A percentile compares a stretch with the other conserved stretches of the same genome.
phyloP scores from a whole-genome alignment of 2,329 filamentous ascomycete species.

The Didymosphaeria variabile region DNA sequence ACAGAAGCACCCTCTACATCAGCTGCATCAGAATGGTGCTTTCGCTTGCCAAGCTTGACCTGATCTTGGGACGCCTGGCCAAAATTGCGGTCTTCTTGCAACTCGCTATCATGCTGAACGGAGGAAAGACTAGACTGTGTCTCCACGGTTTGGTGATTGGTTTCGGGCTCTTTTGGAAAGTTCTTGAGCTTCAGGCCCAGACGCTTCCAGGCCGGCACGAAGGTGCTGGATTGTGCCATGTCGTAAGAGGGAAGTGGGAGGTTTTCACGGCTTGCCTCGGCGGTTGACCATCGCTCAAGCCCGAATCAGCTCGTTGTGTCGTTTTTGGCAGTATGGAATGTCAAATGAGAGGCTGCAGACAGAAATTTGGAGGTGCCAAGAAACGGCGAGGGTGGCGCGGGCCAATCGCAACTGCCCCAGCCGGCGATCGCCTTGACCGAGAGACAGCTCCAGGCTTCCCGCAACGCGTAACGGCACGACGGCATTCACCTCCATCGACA shows the following conservation, averaged over 20 bases:
- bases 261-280: slow-evolving; percentile 30
- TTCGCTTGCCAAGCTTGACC: slow-evolving; percentile 49
- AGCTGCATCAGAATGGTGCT: slow-evolving; percentile 41
- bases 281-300: slow-evolving; percentile 41
- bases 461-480: slow-evolving; percentile 43
- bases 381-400: slow-evolving; percentile 23
- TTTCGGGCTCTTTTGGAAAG: slow-evolving; percentile 44
- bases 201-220: slow-evolving; percentile 66
- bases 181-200: slow-evolving; percentile 68
- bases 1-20: slow-evolving; percentile 30
- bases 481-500: slow-evolving; percentile 24
- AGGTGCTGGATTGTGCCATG: slow-evolving; percentile 36
- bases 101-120: background rate
- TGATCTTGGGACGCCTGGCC: slow-evolving; percentile 24
- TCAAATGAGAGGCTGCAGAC: slow-evolving; percentile 45
- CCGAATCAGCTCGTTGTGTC: slow-evolving; percentile 46
- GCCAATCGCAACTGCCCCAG: slow-evolving; percentile 28
- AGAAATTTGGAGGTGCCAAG: slow-evolving; percentile 44
- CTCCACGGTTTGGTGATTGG: slow-evolving; percentile 24
- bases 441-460: slow-evolving; percentile 42
- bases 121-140: slow-evolving; percentile 17
- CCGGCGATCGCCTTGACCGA: slow-evolving; percentile 22
- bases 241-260: slow-evolving; percentile 40
- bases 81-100: slow-evolving; percentile 2
- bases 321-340: slow-evolving; percentile 35